Percentiles rank a stretch among this genome's conserved stretches.
Evolutionary conservation across 306 rosid species (phyloP).

Genomic region (Adenanthera pavonina): DNA sequence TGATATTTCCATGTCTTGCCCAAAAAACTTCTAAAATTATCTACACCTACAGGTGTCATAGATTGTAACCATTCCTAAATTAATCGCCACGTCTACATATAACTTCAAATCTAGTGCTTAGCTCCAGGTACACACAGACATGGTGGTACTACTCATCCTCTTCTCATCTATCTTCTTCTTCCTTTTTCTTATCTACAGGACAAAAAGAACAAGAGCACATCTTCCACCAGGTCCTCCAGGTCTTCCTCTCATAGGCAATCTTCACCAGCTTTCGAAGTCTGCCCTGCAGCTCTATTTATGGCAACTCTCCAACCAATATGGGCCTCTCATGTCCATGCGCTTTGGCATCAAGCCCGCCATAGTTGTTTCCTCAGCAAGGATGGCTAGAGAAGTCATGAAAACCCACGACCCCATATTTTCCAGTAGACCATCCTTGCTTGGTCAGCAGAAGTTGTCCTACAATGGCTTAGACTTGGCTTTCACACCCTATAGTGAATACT

Average conservation of each 20-base stretch:
- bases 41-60: background rate
- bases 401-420: slow-evolving; percentile 53
- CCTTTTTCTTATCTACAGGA: slow-evolving; percentile 18
- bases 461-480: slow-evolving; percentile 52
- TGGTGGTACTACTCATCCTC: background rate
- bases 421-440: slow-evolving; percentile 43
- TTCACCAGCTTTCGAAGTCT: slow-evolving; percentile 50
- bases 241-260: slow-evolving; percentile 66
- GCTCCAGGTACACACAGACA: background rate
- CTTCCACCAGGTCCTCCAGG: slow-evolving; percentile 57
- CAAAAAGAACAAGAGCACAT: background rate
- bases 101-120: background rate
- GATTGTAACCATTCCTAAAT: background rate
- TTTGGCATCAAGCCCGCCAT: slow-evolving; percentile 40
- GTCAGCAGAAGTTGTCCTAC: slow-evolving; percentile 44
- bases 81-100: background rate
- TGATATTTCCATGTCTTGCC: no score
- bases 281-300: slow-evolving; percentile 41
- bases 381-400: slow-evolving; percentile 45
- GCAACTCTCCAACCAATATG: slow-evolving; percentile 50
- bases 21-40: no score
- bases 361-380: slow-evolving; percentile 42
- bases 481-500: slow-evolving; percentile 52
- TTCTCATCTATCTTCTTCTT: background rate
- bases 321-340: slow-evolving; percentile 58